Evolutionary conservation across 345 rosid genomes (phyloP).

Genomic region (Populus euphratica): DNA sequence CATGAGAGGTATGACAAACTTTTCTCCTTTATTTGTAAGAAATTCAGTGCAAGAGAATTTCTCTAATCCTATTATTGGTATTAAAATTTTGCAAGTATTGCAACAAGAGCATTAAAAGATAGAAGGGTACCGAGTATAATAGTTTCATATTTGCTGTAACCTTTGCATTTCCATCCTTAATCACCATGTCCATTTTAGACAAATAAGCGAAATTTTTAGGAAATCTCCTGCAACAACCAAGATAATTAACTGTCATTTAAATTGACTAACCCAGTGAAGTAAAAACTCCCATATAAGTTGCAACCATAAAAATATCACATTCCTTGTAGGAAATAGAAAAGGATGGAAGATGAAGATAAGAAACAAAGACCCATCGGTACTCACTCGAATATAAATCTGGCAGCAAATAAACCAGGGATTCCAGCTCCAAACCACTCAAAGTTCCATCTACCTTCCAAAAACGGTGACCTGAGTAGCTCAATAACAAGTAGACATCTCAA

Average conservation of each 20-base stretch:
- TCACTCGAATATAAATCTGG: conserved; percentile 65
- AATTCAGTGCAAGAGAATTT: background rate
- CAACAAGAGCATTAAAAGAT: background rate
- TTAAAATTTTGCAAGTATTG: background rate
- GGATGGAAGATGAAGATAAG: background rate
- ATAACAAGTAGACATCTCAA: conserved; percentile 35
- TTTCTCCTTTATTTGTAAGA: background rate
- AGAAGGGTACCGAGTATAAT: conserved; percentile 52
- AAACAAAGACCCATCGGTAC: conserved; percentile 14
- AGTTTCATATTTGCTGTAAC: conserved; percentile 62
- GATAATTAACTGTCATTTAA: conserved; percentile 1
- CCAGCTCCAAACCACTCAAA: conserved; percentile 94
- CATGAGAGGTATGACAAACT: background rate
- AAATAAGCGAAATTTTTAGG: conserved; percentile 67
- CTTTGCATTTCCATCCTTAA: conserved; percentile 62
- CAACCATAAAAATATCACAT: background rate
- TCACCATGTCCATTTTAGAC: conserved; percentile 63
- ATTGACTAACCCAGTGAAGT: conserved; percentile 2
- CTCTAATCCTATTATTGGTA: background rate
- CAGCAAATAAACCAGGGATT: conserved; percentile 68
- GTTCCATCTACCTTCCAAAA: conserved; percentile 83
- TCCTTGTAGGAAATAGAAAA: background rate
- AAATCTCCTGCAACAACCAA: conserved; percentile 56
- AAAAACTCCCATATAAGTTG: background rate
- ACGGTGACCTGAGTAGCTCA: conserved; percentile 88